phyloP scores from a whole-genome alignment of 768 basidiomycete genomes.

The Paxillus ammoniavirescens region DNA sequence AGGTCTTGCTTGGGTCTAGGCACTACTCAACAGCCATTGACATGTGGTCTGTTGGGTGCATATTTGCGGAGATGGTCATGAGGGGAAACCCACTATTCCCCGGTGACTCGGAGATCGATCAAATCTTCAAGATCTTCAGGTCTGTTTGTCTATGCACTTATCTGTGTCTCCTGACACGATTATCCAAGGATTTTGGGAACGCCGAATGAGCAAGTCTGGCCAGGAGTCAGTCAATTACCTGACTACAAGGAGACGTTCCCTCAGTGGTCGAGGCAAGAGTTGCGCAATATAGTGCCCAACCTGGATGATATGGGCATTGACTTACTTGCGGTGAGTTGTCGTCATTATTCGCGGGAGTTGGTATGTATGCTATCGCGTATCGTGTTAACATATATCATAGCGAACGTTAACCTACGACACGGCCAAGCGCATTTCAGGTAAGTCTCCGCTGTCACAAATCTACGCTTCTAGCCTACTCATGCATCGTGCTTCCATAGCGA shows the following conservation, averaged over 20 bases:
- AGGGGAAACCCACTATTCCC: conserved; percentile 89
- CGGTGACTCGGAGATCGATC: conserved; percentile 99
- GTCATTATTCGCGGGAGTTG: background rate
- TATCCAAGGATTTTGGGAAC: conserved; percentile 82
- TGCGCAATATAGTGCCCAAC: conserved; percentile 61
- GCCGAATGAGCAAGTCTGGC: conserved; percentile 89
- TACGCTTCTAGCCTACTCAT: background rate
- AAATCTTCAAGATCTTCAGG: conserved; percentile 99
- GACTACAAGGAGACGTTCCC: conserved; percentile 98
- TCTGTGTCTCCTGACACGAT: conserved; percentile 1
- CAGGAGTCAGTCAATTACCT: conserved; percentile 81
- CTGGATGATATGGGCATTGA: conserved; percentile 82
- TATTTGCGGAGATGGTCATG: conserved; percentile 99
- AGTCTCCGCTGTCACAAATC: conserved; percentile 17
- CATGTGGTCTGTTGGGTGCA: conserved; percentile 99
- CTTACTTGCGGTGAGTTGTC: conserved; percentile 58
- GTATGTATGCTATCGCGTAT: background rate
- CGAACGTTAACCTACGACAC: conserved; percentile 83
- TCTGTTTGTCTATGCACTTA: conserved; percentile 27
- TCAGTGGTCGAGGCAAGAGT: conserved; percentile 82
- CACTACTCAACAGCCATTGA: conserved; percentile 98
- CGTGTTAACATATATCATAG: conserved; percentile 31
- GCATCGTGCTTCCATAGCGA: conserved; percentile 38
- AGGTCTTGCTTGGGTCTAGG: conserved; percentile 91
- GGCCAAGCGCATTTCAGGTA: conserved; percentile 89